A percentile compares a stretch with the other conserved stretches of the same genome.
These are phyloP conservation scores for Laetiporus sulphureus DNA, from an alignment of 1,284 basidiomycete genomes.

Conservation along the genomic window DNA sequence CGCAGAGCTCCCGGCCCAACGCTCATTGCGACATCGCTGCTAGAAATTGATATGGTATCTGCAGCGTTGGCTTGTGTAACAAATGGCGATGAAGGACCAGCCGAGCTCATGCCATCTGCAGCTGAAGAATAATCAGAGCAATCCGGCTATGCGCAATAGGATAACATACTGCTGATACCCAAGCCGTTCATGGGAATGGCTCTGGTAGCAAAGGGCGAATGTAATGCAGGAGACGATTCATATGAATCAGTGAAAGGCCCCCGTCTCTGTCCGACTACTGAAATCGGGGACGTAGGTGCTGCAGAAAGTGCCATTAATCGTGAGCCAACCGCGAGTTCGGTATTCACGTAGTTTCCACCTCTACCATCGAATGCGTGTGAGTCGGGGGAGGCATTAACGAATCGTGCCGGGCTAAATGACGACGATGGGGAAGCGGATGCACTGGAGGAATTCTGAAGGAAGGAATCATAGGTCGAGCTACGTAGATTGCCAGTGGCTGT, in stretches of 20 bases:
- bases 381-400: slow-evolving; percentile 63
- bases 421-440: slow-evolving; percentile 65
- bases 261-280: slow-evolving; percentile 15
- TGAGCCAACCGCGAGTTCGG: slow-evolving; percentile 26
- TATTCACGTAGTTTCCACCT: slow-evolving; percentile 31
- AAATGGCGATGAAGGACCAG: no score
- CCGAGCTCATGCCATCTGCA: no score
- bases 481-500: slow-evolving; percentile 52
- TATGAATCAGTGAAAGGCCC: slow-evolving; percentile 16
- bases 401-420: slow-evolving; percentile 55
- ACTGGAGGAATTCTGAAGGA: slow-evolving; percentile 43
- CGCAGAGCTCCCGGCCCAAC: no score
- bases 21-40: no score
- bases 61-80: no score
- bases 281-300: slow-evolving; percentile 8
- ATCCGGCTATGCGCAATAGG: slow-evolving; percentile 5
- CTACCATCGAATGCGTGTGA: slow-evolving; percentile 48
- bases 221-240: slow-evolving; percentile 11
- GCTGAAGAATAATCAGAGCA: not conserved
- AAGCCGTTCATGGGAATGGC: slow-evolving; percentile 38
- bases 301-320: slow-evolving; percentile 16
- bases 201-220: slow-evolving; percentile 8
- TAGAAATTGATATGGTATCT: no score
- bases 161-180: slow-evolving; percentile 32
- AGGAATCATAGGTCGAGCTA: slow-evolving; percentile 53